Percentiles rank a stretch among this genome's conserved stretches.
phyloP scores from a whole-genome alignment of 345 rosid genomes.

The Angophora floribunda region DNA sequence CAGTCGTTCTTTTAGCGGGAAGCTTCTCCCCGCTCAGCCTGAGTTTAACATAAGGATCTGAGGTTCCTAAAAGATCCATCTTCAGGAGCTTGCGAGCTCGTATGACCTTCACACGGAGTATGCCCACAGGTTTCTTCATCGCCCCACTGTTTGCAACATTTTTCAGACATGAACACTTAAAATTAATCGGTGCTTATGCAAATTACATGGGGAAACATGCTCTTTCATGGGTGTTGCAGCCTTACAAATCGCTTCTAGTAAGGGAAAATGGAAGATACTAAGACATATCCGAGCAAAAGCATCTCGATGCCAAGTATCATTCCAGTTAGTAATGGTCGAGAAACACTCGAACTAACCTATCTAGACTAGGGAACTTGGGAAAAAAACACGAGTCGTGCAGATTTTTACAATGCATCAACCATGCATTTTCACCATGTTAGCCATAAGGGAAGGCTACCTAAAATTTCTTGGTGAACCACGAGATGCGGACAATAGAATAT shows the following conservation, averaged over 20 bases:
- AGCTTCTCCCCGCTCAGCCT: conserved; percentile 30
- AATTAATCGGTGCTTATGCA: neutral
- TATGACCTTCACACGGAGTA: conserved; percentile 36
- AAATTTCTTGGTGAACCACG: neutral
- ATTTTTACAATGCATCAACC: neutral
- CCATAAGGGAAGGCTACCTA: neutral
- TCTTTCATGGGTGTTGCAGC: neutral
- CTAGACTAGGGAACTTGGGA: neutral
- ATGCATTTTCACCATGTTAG: neutral
- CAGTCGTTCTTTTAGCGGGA: conserved; percentile 23
- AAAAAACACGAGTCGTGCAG: neutral
- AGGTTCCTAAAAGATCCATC: conserved; percentile 43
- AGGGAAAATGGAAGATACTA: neutral
- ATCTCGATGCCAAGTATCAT: neutral
- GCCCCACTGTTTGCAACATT: conserved; percentile 10
- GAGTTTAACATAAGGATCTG: conserved; percentile 43
- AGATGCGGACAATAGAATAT: neutral
- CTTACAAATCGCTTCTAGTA: neutral
- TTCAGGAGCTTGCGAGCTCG: conserved; percentile 27
- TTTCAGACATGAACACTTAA: neutral
- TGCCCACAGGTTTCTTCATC: conserved; percentile 37
- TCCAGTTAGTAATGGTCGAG: neutral
- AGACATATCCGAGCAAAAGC: neutral
- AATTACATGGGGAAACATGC: neutral
- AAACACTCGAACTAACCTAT: neutral